These are phyloP conservation scores for Populus ilicifolia DNA, from an alignment of 345 rosid genomes.

Conservation along the genomic window DNA sequence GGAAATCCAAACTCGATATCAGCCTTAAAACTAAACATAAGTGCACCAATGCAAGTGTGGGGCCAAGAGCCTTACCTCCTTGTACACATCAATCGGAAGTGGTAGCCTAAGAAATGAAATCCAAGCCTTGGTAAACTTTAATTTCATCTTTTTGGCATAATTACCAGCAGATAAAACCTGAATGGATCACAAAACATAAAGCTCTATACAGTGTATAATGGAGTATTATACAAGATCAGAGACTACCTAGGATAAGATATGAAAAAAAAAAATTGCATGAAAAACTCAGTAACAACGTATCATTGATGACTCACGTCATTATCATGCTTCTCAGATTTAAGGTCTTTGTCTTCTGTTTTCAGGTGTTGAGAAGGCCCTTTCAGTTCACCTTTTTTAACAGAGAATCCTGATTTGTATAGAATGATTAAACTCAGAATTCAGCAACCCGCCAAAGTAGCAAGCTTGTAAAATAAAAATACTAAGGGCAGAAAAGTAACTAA, in stretches of 20 bases:
- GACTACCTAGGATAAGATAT: too few species aligned
- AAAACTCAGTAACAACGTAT: background rate
- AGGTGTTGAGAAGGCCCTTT: conserved; percentile 14
- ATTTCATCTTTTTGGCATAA: conserved; percentile 70
- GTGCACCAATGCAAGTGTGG: too few species aligned
- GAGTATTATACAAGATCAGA: too few species aligned
- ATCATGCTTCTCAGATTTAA: conserved; percentile 31
- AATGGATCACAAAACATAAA: background rate
- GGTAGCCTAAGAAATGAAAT: conserved; percentile 81
- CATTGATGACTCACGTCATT: conserved; percentile 40
- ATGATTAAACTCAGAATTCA: background rate
- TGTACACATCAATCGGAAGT: conserved; percentile 79
- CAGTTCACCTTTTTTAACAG: conserved; percentile 16
- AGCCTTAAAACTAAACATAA: too few species aligned
- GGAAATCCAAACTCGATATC: too few species aligned
- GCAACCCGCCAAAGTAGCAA: background rate
- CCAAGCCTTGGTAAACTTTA: conserved; percentile 92
- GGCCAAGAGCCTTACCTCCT: conserved; percentile 53
- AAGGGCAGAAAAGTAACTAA: background rate
- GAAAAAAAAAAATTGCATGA: background rate
- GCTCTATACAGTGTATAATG: background rate
- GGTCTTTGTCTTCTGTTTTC: conserved; percentile 34
- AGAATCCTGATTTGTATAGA: conserved; percentile 19
- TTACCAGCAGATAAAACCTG: conserved; percentile 59
- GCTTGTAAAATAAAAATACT: background rate